phyloP scores from a whole-genome alignment of 768 basidiomycete species.

The Naganishia friedmannii region DNA sequence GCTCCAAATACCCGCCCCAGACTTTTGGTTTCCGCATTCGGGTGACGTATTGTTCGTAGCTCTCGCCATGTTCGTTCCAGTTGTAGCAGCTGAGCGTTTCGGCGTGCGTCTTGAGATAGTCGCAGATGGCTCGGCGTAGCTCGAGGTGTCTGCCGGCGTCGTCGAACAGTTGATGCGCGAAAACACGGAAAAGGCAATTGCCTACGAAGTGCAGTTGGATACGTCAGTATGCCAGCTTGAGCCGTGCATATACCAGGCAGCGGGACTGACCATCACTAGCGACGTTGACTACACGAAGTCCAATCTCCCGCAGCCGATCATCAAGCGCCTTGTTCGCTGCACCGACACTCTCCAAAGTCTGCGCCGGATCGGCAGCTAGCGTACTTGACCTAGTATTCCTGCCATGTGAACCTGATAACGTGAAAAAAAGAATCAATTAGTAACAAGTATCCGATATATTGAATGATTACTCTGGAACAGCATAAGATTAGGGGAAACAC shows the following conservation, averaged over 20 bases:
- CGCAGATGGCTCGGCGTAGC: conserved; percentile 10
- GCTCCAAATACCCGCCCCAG: conserved; percentile 22
- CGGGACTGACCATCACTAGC: conserved; percentile 16
- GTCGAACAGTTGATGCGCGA: conserved; percentile 21
- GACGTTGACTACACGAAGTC: conserved; percentile 15
- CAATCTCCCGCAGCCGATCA: conserved; percentile 13
- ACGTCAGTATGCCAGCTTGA: background rate
- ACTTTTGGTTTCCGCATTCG: conserved; percentile 16
- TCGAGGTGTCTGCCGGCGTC: conserved; percentile 9
- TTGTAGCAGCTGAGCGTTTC: conserved; percentile 22
- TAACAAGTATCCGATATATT: too few relatives aligned
- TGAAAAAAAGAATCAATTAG: too few relatives aligned
- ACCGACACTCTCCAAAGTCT: conserved; percentile 21
- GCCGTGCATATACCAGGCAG: background rate
- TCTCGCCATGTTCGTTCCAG: conserved; percentile 21
- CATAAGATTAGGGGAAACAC: too few relatives aligned
- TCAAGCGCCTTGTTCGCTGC: conserved; percentile 18
- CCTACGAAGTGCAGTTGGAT: background rate
- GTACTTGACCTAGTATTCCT: conserved; percentile 20
- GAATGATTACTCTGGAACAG: too few relatives aligned
- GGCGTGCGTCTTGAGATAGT: conserved; percentile 21
- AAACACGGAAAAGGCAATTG: conserved; percentile 18
- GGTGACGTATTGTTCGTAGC: conserved; percentile 19
- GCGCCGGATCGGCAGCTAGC: conserved; percentile 6
- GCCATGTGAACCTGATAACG: conserved; percentile 4